These are phyloP conservation scores for Colletotrichum sp. DNA, from an alignment of 2,329 filamentous ascomycete species.

Conservation along the genomic window DNA sequence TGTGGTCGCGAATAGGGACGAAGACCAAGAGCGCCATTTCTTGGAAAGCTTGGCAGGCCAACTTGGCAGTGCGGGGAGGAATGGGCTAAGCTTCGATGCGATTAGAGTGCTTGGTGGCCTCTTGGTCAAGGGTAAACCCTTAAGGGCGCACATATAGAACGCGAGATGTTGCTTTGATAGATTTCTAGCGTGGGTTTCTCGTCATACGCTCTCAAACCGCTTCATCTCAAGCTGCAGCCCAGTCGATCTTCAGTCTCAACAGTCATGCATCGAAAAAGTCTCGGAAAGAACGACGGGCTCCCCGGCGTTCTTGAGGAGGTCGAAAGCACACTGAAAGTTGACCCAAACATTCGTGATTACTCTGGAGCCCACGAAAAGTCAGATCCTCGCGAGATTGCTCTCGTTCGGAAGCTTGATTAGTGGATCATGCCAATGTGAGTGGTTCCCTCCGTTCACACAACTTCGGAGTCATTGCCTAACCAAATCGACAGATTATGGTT, in stretches of 20 bases:
- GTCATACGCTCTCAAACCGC: neutral
- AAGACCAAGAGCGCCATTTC: neutral
- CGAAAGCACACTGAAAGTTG: neutral
- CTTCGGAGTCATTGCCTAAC: neutral
- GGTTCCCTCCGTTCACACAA: fast-evolving
- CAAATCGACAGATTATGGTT: neutral
- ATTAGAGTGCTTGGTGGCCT: neutral
- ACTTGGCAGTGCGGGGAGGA: neutral
- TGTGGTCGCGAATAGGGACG: neutral
- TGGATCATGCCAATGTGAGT: conserved; percentile 37
- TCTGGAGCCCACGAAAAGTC: conserved; percentile 43
- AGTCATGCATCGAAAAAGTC: neutral
- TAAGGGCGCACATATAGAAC: neutral
- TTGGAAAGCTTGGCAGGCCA: neutral
- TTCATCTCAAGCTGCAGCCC: neutral
- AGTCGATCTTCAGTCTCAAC: fast-evolving
- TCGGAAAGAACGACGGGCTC: neutral
- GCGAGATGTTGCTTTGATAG: fast-evolving
- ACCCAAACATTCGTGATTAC: conserved; percentile 29
- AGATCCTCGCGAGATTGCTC: conserved; percentile 41
- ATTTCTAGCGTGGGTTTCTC: fast-evolving
- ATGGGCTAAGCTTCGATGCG: neutral
- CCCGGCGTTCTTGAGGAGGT: neutral
- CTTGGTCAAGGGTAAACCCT: neutral
- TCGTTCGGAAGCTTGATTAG: conserved; percentile 42